phyloP scores from a whole-genome alignment of 768 basidiomycete species.

The Phallus indusiatus region DNA sequence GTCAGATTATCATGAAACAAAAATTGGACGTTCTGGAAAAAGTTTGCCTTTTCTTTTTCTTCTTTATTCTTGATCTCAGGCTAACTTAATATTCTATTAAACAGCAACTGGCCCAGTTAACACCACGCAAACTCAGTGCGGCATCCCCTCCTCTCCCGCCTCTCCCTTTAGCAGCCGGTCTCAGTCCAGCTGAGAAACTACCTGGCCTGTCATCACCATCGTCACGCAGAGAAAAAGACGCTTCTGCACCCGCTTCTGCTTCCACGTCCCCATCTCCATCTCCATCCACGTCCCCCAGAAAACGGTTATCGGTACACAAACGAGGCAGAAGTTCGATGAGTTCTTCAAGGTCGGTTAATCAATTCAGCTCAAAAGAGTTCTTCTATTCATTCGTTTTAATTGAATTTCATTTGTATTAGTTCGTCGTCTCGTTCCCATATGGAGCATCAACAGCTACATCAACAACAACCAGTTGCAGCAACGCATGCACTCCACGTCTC shows the following conservation, averaged over 20 bases:
- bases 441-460: neutral
- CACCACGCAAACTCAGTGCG: conserved; percentile 35
- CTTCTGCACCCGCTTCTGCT: neutral
- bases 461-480: neutral
- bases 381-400: neutral
- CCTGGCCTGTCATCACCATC: neutral
- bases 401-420: neutral
- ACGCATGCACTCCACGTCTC: neutral
- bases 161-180: conserved; percentile 5
- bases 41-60: conserved; percentile 26
- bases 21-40: conserved; percentile 75
- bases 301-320: conserved; percentile 1
- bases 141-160: conserved; percentile 4
- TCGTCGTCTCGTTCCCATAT: conserved; percentile 4
- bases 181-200: neutral
- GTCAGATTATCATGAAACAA: conserved; percentile 65
- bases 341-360: neutral
- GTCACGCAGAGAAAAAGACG: neutral
- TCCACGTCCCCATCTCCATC: neutral
- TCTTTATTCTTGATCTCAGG: conserved; percentile 12
- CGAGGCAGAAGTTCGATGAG: neutral
- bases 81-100: conserved; percentile 13
- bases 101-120: conserved; percentile 58
- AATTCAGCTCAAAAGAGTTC: neutral
- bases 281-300: neutral